phyloP scores from a whole-genome alignment of 2,329 filamentous ascomycete genomes.

The Cercospora sojina region DNA sequence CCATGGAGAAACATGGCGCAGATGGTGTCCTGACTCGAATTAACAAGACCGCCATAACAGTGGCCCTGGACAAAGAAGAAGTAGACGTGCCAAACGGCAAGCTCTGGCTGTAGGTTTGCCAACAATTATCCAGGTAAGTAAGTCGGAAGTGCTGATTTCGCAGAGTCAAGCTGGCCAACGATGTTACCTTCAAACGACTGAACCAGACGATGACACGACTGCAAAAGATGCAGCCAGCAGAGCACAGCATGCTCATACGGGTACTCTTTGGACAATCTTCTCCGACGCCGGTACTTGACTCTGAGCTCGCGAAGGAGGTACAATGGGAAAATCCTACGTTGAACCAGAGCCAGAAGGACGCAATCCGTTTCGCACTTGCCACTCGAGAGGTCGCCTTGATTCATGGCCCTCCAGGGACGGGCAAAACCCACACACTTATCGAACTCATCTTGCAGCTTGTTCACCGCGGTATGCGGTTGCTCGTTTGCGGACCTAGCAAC shows the following conservation, averaged over 20 bases:
- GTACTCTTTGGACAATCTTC: conserved; percentile 61
- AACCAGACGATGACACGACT: conserved; percentile 63
- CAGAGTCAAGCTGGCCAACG: conserved; percentile 65
- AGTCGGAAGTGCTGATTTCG: conserved; percentile 27
- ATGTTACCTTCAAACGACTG: conserved; percentile 65
- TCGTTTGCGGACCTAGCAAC: conserved; percentile 96
- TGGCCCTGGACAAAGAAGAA: conserved; percentile 68
- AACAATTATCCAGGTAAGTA: conserved; percentile 23
- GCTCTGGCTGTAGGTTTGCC: conserved; percentile 60
- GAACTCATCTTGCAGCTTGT: conserved; percentile 92
- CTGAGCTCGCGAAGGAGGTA: conserved; percentile 47
- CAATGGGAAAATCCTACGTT: conserved; percentile 57
- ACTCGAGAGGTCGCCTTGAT: conserved; percentile 82
- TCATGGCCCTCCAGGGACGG: conserved; percentile 92
- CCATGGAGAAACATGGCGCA: conserved; percentile 66
- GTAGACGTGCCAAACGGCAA: conserved; percentile 55
- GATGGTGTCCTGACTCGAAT: conserved; percentile 70
- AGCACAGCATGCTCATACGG: conserved; percentile 58
- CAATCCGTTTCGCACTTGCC: conserved; percentile 76
- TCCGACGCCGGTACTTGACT: conserved; percentile 49
- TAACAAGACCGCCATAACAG: conserved; percentile 57
- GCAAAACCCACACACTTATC: conserved; percentile 94
- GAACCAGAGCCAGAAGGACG: conserved; percentile 63
- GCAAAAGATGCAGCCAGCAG: conserved; percentile 55
- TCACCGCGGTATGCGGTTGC: conserved; percentile 67